These are phyloP conservation scores for Sporisorium scitamineum DNA, from an alignment of 1,284 basidiomycete genomes.

Conservation along the genomic window DNA sequence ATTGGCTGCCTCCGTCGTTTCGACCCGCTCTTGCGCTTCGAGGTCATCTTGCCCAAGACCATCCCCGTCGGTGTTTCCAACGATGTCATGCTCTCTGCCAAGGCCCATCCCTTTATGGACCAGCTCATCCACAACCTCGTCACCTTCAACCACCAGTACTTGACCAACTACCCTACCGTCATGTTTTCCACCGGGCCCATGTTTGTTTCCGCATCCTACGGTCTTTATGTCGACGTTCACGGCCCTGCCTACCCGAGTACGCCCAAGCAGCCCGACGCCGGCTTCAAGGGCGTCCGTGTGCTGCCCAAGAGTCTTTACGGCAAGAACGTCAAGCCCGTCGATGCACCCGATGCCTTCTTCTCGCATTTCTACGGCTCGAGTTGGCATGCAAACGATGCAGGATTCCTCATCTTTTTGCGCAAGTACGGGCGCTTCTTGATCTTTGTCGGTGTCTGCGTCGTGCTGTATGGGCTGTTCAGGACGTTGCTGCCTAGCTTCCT, in stretches of 20 bases:
- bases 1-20: conserved; percentile 91
- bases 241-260: conserved; percentile 90
- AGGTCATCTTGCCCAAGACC: conserved; percentile 91
- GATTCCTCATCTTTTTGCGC: conserved; percentile 67
- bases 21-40: conserved; percentile 87
- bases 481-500: conserved; percentile 40
- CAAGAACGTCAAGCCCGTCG: conserved; percentile 87
- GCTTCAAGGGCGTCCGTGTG: conserved; percentile 76
- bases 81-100: conserved; percentile 92
- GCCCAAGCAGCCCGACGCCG: conserved; percentile 80
- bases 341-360: conserved; percentile 88
- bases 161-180: conserved; percentile 97
- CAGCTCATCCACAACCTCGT: conserved; percentile 90
- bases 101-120: conserved; percentile 87
- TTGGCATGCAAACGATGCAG: conserved; percentile 75
- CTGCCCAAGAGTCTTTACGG: conserved; percentile 94
- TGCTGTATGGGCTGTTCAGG: conserved; percentile 45
- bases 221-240: conserved; percentile 72
- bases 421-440: conserved; percentile 63
- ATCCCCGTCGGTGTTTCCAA: conserved; percentile 91
- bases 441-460: conserved; percentile 49
- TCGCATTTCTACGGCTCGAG: conserved; percentile 94
- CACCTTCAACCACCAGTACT: conserved; percentile 92
- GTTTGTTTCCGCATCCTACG: conserved; percentile 68
- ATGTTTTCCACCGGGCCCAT: conserved; percentile 95